Evolutionary conservation across 805 yeast genomes (phyloP).

Genomic region (Geotrichum ghanense): DNA sequence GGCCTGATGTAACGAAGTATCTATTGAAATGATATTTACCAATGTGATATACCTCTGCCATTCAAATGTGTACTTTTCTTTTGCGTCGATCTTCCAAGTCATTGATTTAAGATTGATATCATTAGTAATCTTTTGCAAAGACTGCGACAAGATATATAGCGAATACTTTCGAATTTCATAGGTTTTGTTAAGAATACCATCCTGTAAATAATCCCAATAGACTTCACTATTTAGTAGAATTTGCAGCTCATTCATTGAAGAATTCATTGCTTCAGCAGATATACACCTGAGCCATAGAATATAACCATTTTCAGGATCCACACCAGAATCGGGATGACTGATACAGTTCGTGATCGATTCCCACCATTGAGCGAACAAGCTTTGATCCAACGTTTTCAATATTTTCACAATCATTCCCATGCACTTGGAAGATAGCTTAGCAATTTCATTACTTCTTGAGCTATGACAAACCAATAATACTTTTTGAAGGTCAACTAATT

Average conservation of each 20-base stretch:
- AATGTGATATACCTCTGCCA: conserved; percentile 71
- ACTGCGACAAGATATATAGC: conserved; percentile 49
- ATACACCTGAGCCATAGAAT: neutral
- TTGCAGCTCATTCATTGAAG: neutral
- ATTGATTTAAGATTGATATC: conserved; percentile 31
- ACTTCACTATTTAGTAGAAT: conserved; percentile 8
- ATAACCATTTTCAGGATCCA: neutral
- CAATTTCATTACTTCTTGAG: neutral
- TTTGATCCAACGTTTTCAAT: neutral
- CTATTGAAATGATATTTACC: conserved; percentile 72
- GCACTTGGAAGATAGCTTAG: neutral
- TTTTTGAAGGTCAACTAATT: neutral
- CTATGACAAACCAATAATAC: neutral
- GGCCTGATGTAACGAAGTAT: conserved; percentile 77
- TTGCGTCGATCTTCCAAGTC: conserved; percentile 28
- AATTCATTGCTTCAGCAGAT: neutral
- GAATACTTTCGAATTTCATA: conserved; percentile 65
- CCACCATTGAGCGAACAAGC: neutral
- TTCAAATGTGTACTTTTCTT: conserved; percentile 29
- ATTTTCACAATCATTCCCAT: neutral
- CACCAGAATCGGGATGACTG: neutral
- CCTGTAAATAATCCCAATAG: conserved; percentile 51
- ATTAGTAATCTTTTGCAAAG: conserved; percentile 33
- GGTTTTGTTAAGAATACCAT: conserved; percentile 39
- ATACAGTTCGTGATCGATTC: neutral